A percentile compares a stretch with the other conserved stretches of the same genome.
Evolutionary conservation across 805 yeast genomes (phyloP).

Genomic region (Suhomyces xylopsoci): DNA sequence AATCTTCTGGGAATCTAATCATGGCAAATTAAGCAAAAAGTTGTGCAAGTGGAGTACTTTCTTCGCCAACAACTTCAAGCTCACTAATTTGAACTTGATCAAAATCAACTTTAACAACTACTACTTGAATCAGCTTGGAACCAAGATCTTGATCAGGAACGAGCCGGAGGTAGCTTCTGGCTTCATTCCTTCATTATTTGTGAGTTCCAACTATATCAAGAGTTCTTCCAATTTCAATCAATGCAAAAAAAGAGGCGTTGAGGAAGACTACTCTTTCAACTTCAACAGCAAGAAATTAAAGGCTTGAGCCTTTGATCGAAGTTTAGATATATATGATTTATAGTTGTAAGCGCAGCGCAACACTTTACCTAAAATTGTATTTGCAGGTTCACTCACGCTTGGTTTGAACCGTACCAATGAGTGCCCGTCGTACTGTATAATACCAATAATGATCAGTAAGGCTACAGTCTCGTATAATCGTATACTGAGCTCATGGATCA

Average conservation of each 20-base stretch:
- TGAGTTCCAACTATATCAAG: background rate
- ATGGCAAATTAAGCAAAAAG: slow-evolving; percentile 17
- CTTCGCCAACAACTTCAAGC: slow-evolving; percentile 19
- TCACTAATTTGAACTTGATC: slow-evolving; percentile 19
- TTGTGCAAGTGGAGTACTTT: slow-evolving; percentile 28
- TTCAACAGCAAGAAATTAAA: slow-evolving; percentile 1
- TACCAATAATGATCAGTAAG: background rate
- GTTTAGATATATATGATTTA: background rate
- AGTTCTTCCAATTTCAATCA: background rate
- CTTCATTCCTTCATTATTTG: background rate
- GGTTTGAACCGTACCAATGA: too few species aligned
- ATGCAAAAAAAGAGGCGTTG: slow-evolving; percentile 9
- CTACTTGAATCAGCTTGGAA: slow-evolving; percentile 28
- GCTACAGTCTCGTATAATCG: background rate
- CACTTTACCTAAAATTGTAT: background rate
- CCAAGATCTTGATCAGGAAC: slow-evolving; percentile 23
- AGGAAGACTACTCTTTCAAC: background rate
- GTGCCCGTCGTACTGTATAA: too few species aligned
- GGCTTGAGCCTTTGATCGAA: background rate
- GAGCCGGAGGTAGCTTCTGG: slow-evolving; percentile 7
- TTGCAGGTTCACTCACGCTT: background rate
- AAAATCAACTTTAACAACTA: slow-evolving; percentile 26
- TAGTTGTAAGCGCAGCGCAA: background rate
- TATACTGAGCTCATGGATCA: too few species aligned
- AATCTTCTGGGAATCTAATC: slow-evolving; percentile 25